Evolutionary conservation across 805 yeast genomes (phyloP).

Genomic region (Starmerella tilneyi): DNA sequence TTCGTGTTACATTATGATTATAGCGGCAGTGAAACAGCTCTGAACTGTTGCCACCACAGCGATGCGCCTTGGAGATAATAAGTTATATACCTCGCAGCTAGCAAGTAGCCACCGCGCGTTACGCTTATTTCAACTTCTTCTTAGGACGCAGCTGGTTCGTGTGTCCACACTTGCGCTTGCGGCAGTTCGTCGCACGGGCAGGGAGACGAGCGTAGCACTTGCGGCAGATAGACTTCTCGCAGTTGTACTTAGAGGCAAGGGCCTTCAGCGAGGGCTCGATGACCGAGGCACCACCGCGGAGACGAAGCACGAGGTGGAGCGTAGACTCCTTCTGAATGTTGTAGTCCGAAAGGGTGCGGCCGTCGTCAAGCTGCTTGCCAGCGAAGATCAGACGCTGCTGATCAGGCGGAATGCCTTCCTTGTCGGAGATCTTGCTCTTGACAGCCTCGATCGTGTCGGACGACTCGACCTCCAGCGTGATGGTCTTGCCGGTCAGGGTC

Average conservation of each 20-base stretch:
- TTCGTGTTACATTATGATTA: constrained; percentile 5
- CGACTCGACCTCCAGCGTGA: constrained; percentile 97
- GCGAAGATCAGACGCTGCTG: constrained; percentile 99
- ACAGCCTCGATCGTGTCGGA: constrained; percentile 98
- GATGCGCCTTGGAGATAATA: constrained; percentile 8
- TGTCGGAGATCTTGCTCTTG: constrained; percentile 97
- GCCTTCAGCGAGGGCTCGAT: constrained; percentile 99
- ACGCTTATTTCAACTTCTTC: constrained; percentile 91
- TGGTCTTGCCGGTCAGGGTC: constrained; percentile 98
- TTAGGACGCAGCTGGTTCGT: constrained; percentile 99
- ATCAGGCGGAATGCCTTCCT: constrained; percentile 99
- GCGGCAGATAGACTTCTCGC: constrained; percentile 98
- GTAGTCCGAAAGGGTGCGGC: constrained; percentile 98
- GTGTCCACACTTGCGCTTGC: constrained; percentile 99
- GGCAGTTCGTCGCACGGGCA: constrained; percentile 99
- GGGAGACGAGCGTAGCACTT: constrained; percentile 99
- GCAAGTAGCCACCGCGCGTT: constrained; percentile 5
- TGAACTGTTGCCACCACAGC: neutral
- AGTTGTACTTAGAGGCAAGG: constrained; percentile 98
- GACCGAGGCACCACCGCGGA: constrained; percentile 83
- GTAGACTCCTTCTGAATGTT: constrained; percentile 99
- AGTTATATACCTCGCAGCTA: constrained; percentile 9
- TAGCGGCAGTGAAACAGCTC: neutral
- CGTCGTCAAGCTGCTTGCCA: constrained; percentile 99
- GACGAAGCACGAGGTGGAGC: constrained; percentile 87